Conservation (phyloP, 2,329 filamentous ascomycete genomes). For the Plectosphaerella plurivora region DNA sequence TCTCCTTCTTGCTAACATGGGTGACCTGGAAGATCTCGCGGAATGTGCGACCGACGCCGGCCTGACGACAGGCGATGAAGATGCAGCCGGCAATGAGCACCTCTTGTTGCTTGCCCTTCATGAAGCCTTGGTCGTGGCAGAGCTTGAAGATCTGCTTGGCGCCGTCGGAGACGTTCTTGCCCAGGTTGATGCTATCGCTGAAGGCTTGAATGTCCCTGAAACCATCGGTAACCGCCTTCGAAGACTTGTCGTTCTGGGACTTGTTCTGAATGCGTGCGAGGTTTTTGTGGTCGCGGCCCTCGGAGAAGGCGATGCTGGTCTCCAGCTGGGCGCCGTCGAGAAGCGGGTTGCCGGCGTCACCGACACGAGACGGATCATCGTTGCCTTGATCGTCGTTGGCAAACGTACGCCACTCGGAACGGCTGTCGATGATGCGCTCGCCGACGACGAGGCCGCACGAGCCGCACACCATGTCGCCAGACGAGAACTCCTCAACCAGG, state of each 20-base stretch:
- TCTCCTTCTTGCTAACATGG: conserved; percentile 94
- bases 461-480: conserved; percentile 86
- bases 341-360: conserved; percentile 85
- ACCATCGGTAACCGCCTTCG: conserved; percentile 76
- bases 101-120: conserved; percentile 94
- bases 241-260: conserved; percentile 73
- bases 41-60: conserved; percentile 82
- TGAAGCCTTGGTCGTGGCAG: conserved; percentile 84
- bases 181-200: conserved; percentile 80
- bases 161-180: conserved; percentile 76
- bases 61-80: conserved; percentile 94
- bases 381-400: conserved; percentile 96
- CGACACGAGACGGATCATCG: conserved; percentile 96
- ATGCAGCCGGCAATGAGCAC: conserved; percentile 94
- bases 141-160: conserved; percentile 96
- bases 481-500: conserved; percentile 86
- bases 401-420: conserved; percentile 98
- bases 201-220: conserved; percentile 85
- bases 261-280: conserved; percentile 82
- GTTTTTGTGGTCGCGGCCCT: conserved; percentile 66
- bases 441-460: conserved; percentile 89
- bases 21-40: conserved; percentile 92
- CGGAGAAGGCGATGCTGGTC: conserved; percentile 81
- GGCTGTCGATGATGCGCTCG: conserved; percentile 88
- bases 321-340: conserved; percentile 86